phyloP scores from a whole-genome alignment of 2,329 filamentous ascomycete species.

The Aspergillus flavus region DNA sequence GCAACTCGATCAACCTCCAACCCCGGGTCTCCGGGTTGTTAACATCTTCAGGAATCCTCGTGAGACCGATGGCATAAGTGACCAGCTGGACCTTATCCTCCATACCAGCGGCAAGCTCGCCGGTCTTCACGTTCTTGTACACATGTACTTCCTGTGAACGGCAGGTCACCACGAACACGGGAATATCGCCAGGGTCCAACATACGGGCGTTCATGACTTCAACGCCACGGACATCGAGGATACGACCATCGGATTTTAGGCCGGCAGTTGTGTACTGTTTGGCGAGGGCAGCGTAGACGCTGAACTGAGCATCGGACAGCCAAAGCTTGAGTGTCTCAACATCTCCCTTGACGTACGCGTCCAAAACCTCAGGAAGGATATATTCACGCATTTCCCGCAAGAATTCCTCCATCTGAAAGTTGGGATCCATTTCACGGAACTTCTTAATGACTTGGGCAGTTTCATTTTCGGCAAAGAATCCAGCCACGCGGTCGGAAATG shows the following conservation, averaged over 20 bases:
- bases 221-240: conserved; percentile 92
- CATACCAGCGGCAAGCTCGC: conserved; percentile 91
- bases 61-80: conserved; percentile 96
- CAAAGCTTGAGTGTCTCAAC: conserved; percentile 87
- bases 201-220: conserved; percentile 63
- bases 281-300: conserved; percentile 93
- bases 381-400: conserved; percentile 95
- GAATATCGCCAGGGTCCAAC: conserved; percentile 57
- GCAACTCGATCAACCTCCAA: conserved; percentile 96
- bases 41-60: conserved; percentile 89
- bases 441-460: conserved; percentile 97
- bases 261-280: conserved; percentile 94
- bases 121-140: conserved; percentile 88
- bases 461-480: conserved; percentile 98
- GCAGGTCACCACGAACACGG: conserved; percentile 96
- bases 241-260: conserved; percentile 90
- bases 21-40: conserved; percentile 95
- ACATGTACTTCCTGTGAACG: conserved; percentile 97
- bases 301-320: conserved; percentile 95
- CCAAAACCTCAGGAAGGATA: conserved; percentile 93
- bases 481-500: conserved; percentile 88
- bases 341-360: conserved; percentile 97
- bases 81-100: conserved; percentile 98
- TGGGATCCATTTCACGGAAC: conserved; percentile 92
- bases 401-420: conserved; percentile 94